phyloP scores from a whole-genome alignment of 169 alveolate species.

The Plasmodium gaboni region DNA sequence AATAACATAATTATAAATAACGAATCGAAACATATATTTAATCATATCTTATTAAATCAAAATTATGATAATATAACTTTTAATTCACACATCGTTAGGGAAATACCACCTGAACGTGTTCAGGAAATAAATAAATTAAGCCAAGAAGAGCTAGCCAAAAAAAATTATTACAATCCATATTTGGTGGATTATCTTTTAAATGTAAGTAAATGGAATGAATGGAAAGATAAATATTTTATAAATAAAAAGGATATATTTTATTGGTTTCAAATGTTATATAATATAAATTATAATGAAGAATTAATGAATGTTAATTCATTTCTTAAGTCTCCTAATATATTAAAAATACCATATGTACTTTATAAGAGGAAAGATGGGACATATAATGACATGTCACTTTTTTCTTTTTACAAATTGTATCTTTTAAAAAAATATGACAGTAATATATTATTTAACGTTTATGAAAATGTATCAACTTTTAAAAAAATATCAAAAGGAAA shows the following conservation, averaged over 20 bases:
- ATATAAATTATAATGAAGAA: constrained; percentile 14
- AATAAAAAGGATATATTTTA: constrained; percentile 18
- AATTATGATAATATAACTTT: too few relatives aligned
- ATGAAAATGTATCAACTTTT: constrained; percentile 3
- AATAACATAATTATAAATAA: not conserved
- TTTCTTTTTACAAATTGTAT: constrained; percentile 24
- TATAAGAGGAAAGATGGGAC: constrained; percentile 21
- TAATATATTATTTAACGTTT: constrained; percentile 1
- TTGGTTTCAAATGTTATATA: constrained; percentile 39
- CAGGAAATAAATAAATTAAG: not conserved
- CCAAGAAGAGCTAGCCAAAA: not conserved
- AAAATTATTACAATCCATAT: constrained; percentile 1
- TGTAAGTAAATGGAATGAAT: not conserved
- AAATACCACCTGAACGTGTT: too few relatives aligned
- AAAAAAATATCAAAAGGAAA: not conserved
- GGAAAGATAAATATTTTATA: constrained; percentile 16
- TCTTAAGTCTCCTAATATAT: constrained; percentile 36
- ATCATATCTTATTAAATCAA: too few relatives aligned
- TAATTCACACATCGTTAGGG: too few relatives aligned
- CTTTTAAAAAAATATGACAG: constrained; percentile 13
- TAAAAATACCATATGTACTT: constrained; percentile 35
- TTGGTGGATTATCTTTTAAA: constrained; percentile 16
- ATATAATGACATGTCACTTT: not conserved
- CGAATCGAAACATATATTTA: too few relatives aligned
- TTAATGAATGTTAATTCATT: not conserved